Conservation (phyloP, 202 grass and related monocot genomes). For the Brachypodium distachyon region DNA sequence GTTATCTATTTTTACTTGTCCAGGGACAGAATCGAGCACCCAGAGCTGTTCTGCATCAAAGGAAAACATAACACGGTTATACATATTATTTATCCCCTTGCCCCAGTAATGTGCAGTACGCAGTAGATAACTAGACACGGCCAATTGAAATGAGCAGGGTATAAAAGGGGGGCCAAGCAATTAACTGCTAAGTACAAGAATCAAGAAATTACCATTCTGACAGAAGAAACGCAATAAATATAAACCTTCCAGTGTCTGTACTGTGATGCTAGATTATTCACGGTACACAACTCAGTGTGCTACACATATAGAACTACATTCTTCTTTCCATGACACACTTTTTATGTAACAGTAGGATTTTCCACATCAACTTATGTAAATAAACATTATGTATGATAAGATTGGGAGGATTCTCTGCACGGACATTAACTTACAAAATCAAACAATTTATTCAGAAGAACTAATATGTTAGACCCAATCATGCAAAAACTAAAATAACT, state of each 20-base stretch:
- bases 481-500: not conserved
- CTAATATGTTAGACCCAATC: not conserved
- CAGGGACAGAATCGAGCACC: slow-evolving; percentile 93
- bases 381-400: not conserved
- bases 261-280: not conserved
- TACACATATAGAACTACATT: not conserved
- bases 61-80: slow-evolving; percentile 13
- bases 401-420: not conserved
- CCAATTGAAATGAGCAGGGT: not conserved
- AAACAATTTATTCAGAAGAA: not conserved
- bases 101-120: not conserved
- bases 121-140: not conserved
- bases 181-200: not conserved
- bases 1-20: slow-evolving; percentile 61
- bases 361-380: not conserved
- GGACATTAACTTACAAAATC: not conserved
- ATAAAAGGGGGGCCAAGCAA: not conserved
- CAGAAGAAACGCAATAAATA: not conserved
- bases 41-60: slow-evolving; percentile 89
- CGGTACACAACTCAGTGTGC: not conserved
- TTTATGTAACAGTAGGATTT: not conserved
- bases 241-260: not conserved
- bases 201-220: not conserved
- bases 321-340: not conserved
- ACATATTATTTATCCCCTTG: not conserved